These are phyloP conservation scores for Ogataea angusta DNA, from an alignment of 805 yeast genomes.

Conservation along the genomic window DNA sequence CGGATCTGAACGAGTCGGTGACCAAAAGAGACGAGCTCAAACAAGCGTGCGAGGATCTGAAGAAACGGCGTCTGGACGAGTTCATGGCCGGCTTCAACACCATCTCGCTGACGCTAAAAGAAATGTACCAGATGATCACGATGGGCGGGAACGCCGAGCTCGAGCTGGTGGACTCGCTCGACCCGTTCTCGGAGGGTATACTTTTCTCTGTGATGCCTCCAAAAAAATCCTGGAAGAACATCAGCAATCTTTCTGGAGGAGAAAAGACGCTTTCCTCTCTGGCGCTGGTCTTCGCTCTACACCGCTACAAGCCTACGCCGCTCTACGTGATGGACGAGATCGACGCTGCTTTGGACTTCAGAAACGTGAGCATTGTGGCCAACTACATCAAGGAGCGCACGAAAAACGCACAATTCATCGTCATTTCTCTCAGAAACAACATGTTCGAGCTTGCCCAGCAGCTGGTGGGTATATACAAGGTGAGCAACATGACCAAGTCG, in stretches of 20 bases:
- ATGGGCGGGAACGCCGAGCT: conserved; percentile 99
- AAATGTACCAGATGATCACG: conserved; percentile 97
- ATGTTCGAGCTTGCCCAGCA: conserved; percentile 97
- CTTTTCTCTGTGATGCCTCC: conserved; percentile 99
- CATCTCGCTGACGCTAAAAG: conserved; percentile 85
- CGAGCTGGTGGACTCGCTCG: conserved; percentile 90
- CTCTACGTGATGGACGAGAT: conserved; percentile 98
- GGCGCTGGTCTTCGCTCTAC: conserved; percentile 94
- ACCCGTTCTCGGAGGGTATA: conserved; percentile 98
- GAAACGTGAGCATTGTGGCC: conserved; percentile 96
- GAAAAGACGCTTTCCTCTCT: conserved; percentile 93
- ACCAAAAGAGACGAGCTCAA: conserved; percentile 61
- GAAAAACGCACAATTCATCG: conserved; percentile 93
- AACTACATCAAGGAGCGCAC: conserved; percentile 95
- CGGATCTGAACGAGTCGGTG: conserved; percentile 68
- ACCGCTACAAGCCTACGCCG: conserved; percentile 95
- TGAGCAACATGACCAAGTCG: conserved; percentile 84
- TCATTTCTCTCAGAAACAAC: conserved; percentile 90
- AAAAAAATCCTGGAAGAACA: conserved; percentile 95
- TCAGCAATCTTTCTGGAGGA: conserved; percentile 94
- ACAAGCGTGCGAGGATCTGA: conserved; percentile 60
- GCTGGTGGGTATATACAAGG: conserved; percentile 93
- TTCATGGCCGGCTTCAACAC: conserved; percentile 90
- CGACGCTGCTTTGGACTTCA: conserved; percentile 96
- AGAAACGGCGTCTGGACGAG: conserved; percentile 74